Conservation (phyloP, 2,329 filamentous ascomycete genomes). For the Acrocalymma vagum region DNA sequence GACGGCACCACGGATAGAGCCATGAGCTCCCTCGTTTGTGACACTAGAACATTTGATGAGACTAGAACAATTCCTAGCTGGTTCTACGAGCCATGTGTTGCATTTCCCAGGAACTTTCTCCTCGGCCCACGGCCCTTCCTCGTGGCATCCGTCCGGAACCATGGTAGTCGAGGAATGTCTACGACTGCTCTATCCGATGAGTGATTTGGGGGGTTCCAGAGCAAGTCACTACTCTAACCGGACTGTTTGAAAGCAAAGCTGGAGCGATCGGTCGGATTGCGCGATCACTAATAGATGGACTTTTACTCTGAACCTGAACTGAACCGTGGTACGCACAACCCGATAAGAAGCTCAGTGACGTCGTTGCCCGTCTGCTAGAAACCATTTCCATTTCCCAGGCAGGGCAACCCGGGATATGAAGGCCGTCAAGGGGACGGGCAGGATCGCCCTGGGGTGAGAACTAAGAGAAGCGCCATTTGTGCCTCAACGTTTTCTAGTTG, state of each 20-base stretch:
- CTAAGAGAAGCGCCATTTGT: too few species aligned
- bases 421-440: neutral
- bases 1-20: conserved; percentile 9
- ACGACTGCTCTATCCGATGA: conserved; percentile 7
- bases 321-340: conserved; percentile 15
- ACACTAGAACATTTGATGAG: conserved; percentile 2
- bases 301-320: conserved; percentile 6
- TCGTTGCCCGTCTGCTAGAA: neutral
- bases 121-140: too few species aligned
- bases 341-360: neutral
- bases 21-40: conserved; percentile 3
- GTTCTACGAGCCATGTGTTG: conserved; percentile 8
- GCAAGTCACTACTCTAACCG: too few species aligned
- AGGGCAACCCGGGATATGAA: neutral
- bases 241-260: too few species aligned
- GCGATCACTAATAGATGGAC: conserved; percentile 15
- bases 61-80: conserved; percentile 10
- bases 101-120: conserved; percentile 7
- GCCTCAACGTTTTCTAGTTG: conserved; percentile 16
- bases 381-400: neutral
- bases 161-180: conserved; percentile 5
- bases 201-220: conserved; percentile 3
- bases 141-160: too few species aligned
- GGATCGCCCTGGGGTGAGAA: too few species aligned
- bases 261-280: conserved; percentile 11